Conservation (phyloP, 805 yeast species). For the Candida golubevii region DNA sequence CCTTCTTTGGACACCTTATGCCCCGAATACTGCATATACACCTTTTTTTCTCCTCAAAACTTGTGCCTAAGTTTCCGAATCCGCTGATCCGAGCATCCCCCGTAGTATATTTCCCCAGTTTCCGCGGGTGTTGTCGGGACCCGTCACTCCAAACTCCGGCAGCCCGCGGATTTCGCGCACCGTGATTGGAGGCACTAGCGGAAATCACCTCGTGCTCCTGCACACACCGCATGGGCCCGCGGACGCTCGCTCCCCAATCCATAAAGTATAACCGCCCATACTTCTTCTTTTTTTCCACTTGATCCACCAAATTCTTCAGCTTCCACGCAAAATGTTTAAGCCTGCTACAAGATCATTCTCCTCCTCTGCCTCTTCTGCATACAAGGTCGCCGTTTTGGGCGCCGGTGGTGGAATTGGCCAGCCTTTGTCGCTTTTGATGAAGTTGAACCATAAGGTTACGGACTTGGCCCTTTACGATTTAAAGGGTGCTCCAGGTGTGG, state of each 20-base stretch:
- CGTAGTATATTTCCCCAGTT: too few species aligned
- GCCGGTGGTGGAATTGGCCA: conserved; percentile 94
- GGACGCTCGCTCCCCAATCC: too few species aligned
- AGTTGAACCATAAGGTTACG: conserved; percentile 84
- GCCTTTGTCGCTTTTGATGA: conserved; percentile 60
- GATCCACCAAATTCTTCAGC: background rate
- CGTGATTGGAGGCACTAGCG: background rate
- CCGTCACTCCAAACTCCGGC: too few species aligned
- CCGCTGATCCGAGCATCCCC: too few species aligned
- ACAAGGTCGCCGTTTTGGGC: conserved; percentile 73
- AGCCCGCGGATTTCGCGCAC: background rate
- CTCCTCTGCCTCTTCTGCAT: conserved; percentile 59
- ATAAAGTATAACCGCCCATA: background rate
- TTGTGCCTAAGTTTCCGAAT: too few species aligned
- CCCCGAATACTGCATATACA: background rate
- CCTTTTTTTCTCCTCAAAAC: background rate
- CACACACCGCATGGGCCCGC: background rate
- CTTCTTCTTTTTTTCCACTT: background rate
- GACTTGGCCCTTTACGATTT: conserved; percentile 84
- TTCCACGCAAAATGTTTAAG: conserved; percentile 45
- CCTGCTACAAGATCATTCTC: conserved; percentile 62
- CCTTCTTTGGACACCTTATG: background rate
- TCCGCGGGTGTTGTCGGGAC: too few species aligned
- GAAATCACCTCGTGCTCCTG: background rate
- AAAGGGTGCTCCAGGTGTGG: conserved; percentile 93